Evolutionary conservation across 305 asterid species (phyloP), one percentile per base, ranked within the genome.

Genomic region (Fraxinus latifolia): DNA sequence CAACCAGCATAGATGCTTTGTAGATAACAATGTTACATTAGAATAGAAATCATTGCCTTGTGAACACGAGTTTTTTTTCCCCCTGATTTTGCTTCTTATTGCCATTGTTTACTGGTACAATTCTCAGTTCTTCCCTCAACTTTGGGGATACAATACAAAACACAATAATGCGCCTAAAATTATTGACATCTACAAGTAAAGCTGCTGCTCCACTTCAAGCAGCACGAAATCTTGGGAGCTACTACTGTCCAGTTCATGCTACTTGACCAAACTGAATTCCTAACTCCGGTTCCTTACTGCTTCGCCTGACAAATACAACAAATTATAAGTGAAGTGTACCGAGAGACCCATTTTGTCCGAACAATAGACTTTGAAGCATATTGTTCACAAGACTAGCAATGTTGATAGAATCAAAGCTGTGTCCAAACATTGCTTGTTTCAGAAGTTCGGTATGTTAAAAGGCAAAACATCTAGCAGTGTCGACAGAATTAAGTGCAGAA

Each of bases 171-270:
- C 81, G 58, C 37, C 75, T 83, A 82, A 80, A 44, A 76, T 87
- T 86, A 87, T 84, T 81, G 68, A 73, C 87, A 87, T 85, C 86
- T 87, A 84, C 92, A 85, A 79, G 85, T 62, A 79, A 84, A 84
- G 81, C 87, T 83, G 86, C 86, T 77, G 80, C 81, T 82, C 79
- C 84, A 71, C 62, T 34, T 33, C 25, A 21, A 32, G 74, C 71
- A 36, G 29, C 55, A 12, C 34, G 2, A 34, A 23, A 78, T 34
- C 50, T 47, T 0, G 68, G 4, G 1, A 50, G 15, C 19, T 1
- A n/a, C 42, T 53, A 11, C 36, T 77, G 39, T 34, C 80, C 27
- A 17, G 36, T 77, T 77, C 33, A 78, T 76, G 80, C 89, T 77
- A 12, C 81, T 23, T 34, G 76, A 2, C 65, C 11, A 21, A 42